phyloP scores from a whole-genome alignment of 345 rosid genomes.

The Hibiscus syriacus region DNA sequence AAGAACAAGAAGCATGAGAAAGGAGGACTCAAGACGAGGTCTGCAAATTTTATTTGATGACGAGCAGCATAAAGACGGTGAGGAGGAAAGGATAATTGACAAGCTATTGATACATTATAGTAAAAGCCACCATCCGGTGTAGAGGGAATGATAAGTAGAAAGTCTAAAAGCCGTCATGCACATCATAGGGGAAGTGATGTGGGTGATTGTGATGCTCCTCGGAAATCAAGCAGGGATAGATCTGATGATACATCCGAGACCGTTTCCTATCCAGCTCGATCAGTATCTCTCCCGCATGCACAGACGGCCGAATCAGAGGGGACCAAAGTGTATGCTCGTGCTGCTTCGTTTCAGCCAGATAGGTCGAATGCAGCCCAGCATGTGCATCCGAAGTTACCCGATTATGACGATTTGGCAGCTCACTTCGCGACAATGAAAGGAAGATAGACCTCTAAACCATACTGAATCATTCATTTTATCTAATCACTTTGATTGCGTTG shows the following conservation, averaged over 20 bases:
- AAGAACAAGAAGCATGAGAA: constrained; percentile 56
- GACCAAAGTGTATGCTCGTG: constrained; percentile 47
- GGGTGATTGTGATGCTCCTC: constrained; percentile 20
- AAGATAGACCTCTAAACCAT: constrained; percentile 28
- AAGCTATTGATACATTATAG: constrained; percentile 85
- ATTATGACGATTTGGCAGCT: constrained; percentile 92
- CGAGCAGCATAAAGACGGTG: constrained; percentile 39
- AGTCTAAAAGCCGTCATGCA: constrained; percentile 43
- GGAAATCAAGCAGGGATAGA: constrained; percentile 14
- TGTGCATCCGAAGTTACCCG: constrained; percentile 94
- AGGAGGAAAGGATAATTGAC: constrained; percentile 68
- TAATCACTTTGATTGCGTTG: background rate
- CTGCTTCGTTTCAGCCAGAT: constrained; percentile 72
- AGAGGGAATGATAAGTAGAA: constrained; percentile 34
- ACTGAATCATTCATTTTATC: background rate
- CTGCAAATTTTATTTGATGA: constrained; percentile 62
- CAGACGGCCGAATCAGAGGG: constrained; percentile 41
- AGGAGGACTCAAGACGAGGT: constrained; percentile 53
- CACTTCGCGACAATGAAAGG: constrained; percentile 78
- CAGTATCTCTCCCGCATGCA: constrained; percentile 61
- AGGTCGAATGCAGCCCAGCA: constrained; percentile 55
- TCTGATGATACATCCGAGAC: constrained; percentile 25
- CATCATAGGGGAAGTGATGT: constrained; percentile 19
- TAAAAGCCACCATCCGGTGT: constrained; percentile 59
- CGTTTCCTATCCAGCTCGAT: constrained; percentile 41